Base-by-base conservation (phyloP, 768 basidiomycete species). In the Tulasnella sp. region DNA sequence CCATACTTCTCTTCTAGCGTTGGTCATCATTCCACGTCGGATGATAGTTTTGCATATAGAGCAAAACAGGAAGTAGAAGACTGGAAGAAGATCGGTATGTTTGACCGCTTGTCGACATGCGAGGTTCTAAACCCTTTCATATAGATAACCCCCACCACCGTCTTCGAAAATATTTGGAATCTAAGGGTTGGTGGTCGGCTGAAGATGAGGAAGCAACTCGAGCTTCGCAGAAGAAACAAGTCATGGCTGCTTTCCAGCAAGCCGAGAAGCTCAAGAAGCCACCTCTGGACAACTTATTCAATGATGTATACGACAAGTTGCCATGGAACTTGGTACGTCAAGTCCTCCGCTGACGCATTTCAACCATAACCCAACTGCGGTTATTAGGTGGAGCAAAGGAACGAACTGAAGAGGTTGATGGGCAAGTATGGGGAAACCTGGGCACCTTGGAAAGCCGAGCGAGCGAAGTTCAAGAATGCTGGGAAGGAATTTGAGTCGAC, bases 21-120 rank as follows among this genome's bases (percentile, higher is more conserved):
- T 11, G 86, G 91, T n/a, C 91, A 97, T 66, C 90, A 93, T 67
- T 90, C 87, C 15, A 93, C 88, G 0, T 94, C 92, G 8, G 93
- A 97, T 64, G 92, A 97, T 68, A 93, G 90, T 4, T 93, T 87
- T 64, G 92, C 91, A 19, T 97, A 97, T 68, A 81, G 92, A 37
- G 77, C 86, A 1, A 78, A 86, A 17, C 78, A 87, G 56, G 93
- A 94, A 65, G 93, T 96, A 29, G 88, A 94, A 69, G 84, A 92
- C 63, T 79, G 85, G 65, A 92, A 89, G 71, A 82, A 86, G 31
- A 81, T 96, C 56, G 68, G 68, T 67, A 59, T 63, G 65, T 62
- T 23, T 14, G n/a, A 19, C 29, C 19, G 19, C 49, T 50, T 19
- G 14, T 6, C 25, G 31, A 4, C 34, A 27, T 9, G 11, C 14